These are phyloP conservation scores for Encephalitozoon intestinalis DNA, from an alignment of 371 early-diverging fungal genomes.

Conservation along the genomic window DNA sequence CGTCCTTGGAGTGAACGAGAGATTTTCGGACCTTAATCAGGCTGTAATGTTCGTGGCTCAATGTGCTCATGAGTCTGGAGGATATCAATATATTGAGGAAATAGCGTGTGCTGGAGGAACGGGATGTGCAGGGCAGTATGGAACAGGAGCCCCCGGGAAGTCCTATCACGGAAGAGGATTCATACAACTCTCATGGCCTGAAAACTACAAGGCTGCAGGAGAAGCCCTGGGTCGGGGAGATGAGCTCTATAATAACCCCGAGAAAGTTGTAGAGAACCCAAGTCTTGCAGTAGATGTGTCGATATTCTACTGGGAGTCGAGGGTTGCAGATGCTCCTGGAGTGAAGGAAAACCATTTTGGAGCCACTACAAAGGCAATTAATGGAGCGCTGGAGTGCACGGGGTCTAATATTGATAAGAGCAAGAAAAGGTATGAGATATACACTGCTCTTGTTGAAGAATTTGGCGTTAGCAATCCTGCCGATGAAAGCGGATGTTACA, in stretches of 20 bases:
- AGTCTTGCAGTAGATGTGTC: constrained; percentile 54
- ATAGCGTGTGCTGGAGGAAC: constrained; percentile 54
- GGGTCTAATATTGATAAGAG: constrained; percentile 46
- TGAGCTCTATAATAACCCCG: constrained; percentile 58
- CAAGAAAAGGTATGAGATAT: constrained; percentile 56
- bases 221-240: constrained; percentile 54
- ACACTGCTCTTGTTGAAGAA: constrained; percentile 54
- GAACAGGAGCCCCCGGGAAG: constrained; percentile 59
- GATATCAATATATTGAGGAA: constrained; percentile 58
- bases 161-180: constrained; percentile 61
- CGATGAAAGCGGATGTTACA: constrained; percentile 58
- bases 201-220: constrained; percentile 59
- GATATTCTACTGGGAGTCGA: constrained; percentile 61
- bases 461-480: constrained; percentile 53
- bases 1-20: constrained; percentile 41
- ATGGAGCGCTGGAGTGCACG: constrained; percentile 61
- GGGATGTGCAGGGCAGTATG: constrained; percentile 57
- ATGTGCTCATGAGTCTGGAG: constrained; percentile 59
- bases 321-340: constrained; percentile 51
- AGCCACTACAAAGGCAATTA: constrained; percentile 61
- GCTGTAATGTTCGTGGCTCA: constrained; percentile 61
- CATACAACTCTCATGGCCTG: constrained; percentile 61
- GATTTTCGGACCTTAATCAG: constrained; percentile 42
- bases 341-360: constrained; percentile 58
- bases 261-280: constrained; percentile 55